phyloP scores from a whole-genome alignment of 805 yeast genomes.

The Kurtzmaniella cleridarum region DNA sequence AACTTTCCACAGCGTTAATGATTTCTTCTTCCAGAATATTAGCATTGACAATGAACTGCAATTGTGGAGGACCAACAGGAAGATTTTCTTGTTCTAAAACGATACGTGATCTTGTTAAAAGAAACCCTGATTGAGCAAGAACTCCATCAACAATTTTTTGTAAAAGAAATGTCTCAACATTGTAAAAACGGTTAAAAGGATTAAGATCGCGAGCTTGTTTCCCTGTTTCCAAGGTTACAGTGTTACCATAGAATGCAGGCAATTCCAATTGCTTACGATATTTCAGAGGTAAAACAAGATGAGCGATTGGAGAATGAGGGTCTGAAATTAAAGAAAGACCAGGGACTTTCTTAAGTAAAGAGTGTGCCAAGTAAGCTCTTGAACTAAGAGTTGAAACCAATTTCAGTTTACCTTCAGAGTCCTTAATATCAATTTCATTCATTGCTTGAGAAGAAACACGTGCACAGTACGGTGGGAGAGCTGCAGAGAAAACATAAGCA shows the following conservation, averaged over 20 bases:
- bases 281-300: constrained; percentile 51
- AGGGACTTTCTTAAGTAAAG: constrained; percentile 37
- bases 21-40: constrained; percentile 26
- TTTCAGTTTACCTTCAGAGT: constrained; percentile 13
- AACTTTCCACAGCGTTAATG: constrained; percentile 15
- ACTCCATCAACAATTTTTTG: constrained; percentile 61
- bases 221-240: constrained; percentile 37
- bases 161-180: constrained; percentile 54
- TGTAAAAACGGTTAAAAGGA: constrained; percentile 38
- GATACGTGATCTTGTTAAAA: constrained; percentile 59
- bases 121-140: constrained; percentile 45
- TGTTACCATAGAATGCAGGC: constrained; percentile 48
- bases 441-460: constrained; percentile 54
- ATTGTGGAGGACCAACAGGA: constrained; percentile 43
- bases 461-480: constrained; percentile 90
- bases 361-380: constrained; percentile 23
- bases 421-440: constrained; percentile 35
- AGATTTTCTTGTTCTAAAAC: constrained; percentile 69
- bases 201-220: constrained; percentile 38
- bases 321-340: constrained; percentile 51
- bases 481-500: constrained; percentile 91
- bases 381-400: constrained; percentile 17
- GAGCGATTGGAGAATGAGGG: constrained; percentile 61
- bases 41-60: constrained; percentile 25
- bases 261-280: constrained; percentile 40